phyloP scores from a whole-genome alignment of 1,139 yeast species.

The Yamadazyma dendronema region DNA sequence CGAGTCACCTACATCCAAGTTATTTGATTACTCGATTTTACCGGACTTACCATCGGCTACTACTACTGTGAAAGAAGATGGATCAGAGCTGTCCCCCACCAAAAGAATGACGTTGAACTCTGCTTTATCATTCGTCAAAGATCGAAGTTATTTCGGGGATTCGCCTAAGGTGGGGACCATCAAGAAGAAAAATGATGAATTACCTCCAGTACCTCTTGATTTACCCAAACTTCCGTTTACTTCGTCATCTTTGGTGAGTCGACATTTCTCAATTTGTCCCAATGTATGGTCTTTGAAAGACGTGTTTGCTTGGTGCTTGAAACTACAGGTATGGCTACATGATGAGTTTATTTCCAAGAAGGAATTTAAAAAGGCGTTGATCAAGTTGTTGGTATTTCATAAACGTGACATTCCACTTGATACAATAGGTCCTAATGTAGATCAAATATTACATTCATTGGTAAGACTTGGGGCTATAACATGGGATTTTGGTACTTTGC shows the following conservation, averaged over 20 bases:
- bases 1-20: conserved; percentile 28
- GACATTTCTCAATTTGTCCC: conserved; percentile 43
- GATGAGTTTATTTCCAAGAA: conserved; percentile 48
- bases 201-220: conserved; percentile 54
- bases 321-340: conserved; percentile 48
- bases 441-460: conserved; percentile 49
- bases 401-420: conserved; percentile 53
- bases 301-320: conserved; percentile 52
- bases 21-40: conserved; percentile 39
- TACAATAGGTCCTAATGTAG: conserved; percentile 56
- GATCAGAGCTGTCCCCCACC: conserved; percentile 15
- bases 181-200: conserved; percentile 21
- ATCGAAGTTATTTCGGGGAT: conserved; percentile 10
- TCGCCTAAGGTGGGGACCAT: conserved; percentile 10
- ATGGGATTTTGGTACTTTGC: conserved; percentile 16
- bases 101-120: conserved; percentile 20
- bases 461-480: conserved; percentile 44
- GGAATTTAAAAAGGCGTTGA: conserved; percentile 53
- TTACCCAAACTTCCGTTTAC: conserved; percentile 59
- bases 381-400: conserved; percentile 50
- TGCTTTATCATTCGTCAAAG: conserved; percentile 21
- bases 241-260: conserved; percentile 47
- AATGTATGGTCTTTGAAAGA: conserved; percentile 39
- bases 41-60: conserved; percentile 35
- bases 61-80: conserved; percentile 7